A percentile compares a stretch with the other conserved stretches of the same genome.
These are phyloP conservation scores for Pleurotus pulmonarius DNA, from an alignment of 768 basidiomycete species.

Conservation along the genomic window DNA sequence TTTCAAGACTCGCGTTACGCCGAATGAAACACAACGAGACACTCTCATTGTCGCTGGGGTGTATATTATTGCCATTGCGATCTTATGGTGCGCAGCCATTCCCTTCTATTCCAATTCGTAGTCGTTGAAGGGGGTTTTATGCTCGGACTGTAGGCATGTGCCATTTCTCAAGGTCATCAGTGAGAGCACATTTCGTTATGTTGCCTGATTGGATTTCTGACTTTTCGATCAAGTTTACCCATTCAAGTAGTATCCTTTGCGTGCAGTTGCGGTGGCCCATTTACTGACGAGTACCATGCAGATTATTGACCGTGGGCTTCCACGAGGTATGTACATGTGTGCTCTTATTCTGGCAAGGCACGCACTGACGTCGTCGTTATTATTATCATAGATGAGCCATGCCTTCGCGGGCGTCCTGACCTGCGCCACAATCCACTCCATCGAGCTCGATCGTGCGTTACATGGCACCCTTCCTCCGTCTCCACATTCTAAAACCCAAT, in stretches of 20 bases:
- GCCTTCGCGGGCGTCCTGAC: constrained; percentile 77
- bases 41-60: constrained; percentile 79
- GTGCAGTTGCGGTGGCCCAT: neutral
- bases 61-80: constrained; percentile 72
- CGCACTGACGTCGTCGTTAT: neutral
- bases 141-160: constrained; percentile 56
- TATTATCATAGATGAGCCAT: constrained; percentile 69
- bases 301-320: constrained; percentile 83
- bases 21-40: constrained; percentile 66
- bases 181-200: constrained; percentile 34
- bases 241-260: constrained; percentile 69
- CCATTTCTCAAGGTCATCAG: constrained; percentile 70
- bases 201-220: neutral
- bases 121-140: neutral
- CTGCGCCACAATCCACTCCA: constrained; percentile 81
- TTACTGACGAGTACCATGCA: constrained; percentile 20
- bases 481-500: constrained; percentile 3
- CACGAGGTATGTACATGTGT: constrained; percentile 57
- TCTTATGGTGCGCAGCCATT: constrained; percentile 61
- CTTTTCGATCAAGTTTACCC: constrained; percentile 64
- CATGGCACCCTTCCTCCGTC: neutral
- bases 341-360: constrained; percentile 3
- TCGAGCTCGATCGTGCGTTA: constrained; percentile 80
- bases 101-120: neutral
- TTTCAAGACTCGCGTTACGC: constrained; percentile 45